Evolutionary conservation across 306 rosid species (phyloP).

Genomic region (Vigna angularis): DNA sequence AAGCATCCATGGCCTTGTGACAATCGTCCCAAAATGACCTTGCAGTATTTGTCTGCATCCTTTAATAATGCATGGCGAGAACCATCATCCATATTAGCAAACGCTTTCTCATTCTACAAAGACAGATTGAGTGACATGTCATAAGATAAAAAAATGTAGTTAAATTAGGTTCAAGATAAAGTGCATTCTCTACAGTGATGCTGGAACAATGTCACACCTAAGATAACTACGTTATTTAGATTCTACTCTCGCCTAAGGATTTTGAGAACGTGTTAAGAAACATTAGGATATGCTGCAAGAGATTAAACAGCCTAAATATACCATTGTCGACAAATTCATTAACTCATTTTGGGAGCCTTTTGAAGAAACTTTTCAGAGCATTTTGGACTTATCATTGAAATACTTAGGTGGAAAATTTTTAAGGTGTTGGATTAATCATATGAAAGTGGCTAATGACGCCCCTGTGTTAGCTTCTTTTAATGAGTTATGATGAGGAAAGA

Average conservation of each 20-base stretch:
- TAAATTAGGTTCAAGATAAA: conserved; percentile 20
- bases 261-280: conserved; percentile 3
- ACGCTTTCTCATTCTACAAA: conserved; percentile 52
- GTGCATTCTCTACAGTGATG: conserved; percentile 26
- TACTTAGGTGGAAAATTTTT: background rate
- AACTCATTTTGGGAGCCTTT: conserved; percentile 3
- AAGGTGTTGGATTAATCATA: background rate
- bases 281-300: conserved; percentile 1
- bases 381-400: background rate
- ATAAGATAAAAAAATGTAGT: background rate
- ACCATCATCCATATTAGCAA: conserved; percentile 43
- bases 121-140: conserved; percentile 29
- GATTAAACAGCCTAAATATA: background rate
- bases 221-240: conserved; percentile 12
- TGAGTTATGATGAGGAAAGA: background rate
- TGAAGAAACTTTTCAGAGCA: background rate
- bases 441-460: background rate
- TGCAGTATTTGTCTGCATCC: conserved; percentile 58
- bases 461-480: background rate
- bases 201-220: background rate
- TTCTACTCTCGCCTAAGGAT: background rate
- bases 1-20: conserved; percentile 54
- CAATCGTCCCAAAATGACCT: conserved; percentile 43
- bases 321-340: background rate
- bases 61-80: conserved; percentile 41